Conservation (phyloP, 805 yeast genomes). For the Candida namnaoensis region DNA sequence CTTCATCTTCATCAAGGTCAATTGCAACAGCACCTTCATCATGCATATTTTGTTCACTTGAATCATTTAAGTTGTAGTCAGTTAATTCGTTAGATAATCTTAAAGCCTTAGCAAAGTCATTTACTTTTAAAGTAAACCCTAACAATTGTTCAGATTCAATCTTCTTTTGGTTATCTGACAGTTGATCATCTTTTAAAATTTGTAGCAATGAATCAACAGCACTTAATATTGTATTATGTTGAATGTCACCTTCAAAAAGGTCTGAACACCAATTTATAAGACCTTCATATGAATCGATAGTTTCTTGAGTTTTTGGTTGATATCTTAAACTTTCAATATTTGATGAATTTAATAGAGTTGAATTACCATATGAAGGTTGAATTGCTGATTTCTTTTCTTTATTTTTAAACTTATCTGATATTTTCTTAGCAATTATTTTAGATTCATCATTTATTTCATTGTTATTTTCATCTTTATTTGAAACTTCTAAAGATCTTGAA, state of each 20-base stretch:
- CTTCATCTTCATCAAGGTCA: conserved; percentile 36
- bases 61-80: conserved; percentile 32
- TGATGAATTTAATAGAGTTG: conserved; percentile 23
- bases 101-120: conserved; percentile 18
- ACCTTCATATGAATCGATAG: conserved; percentile 40
- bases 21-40: conserved; percentile 32
- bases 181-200: conserved; percentile 37
- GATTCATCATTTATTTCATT: conserved; percentile 9
- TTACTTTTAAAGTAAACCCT: conserved; percentile 18
- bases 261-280: conserved; percentile 52
- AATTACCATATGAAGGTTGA: conserved; percentile 1
- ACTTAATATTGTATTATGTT: conserved; percentile 62
- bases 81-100: conserved; percentile 37
- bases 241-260: conserved; percentile 59
- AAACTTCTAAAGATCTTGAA: conserved; percentile 12
- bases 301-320: conserved; percentile 50
- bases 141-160: conserved; percentile 41
- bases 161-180: conserved; percentile 35
- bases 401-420: conserved; percentile 9
- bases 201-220: conserved; percentile 62
- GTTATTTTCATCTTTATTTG: conserved; percentile 6
- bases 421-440: conserved; percentile 9
- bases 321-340: conserved; percentile 46
- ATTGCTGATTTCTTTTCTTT: conserved; percentile 5
- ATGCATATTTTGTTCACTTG: conserved; percentile 9